Base-by-base conservation (phyloP, 2,329 filamentous ascomycete genomes). In the Exophiala oligosperma region DNA sequence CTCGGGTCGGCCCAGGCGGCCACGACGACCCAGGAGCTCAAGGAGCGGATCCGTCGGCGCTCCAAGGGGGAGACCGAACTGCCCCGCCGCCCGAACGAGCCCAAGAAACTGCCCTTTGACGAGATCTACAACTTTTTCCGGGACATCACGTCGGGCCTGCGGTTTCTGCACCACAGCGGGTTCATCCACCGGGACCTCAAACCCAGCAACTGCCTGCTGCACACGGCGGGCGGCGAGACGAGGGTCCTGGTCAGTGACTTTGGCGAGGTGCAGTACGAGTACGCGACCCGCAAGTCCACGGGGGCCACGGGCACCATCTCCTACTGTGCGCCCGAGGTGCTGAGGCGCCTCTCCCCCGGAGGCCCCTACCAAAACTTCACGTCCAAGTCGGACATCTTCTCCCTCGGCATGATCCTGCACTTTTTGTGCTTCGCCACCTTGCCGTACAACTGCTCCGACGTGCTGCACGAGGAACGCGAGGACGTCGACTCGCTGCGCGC, bases 141-240 rank as follows among this genome's bases (percentile, higher is more conserved):
- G 69, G 94, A 99, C 70, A 93, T 99, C 61, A 94, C 93, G 0
- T 92, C 91, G 0, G 94, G 94, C 0, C 79, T 99, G 17, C 89
- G 91, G 46, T 93, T 97, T 70, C 81, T 99, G 0, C 94, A 99
- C 69, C 83, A 83, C 2, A 90, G 93, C 66, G 93, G 92, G 65
- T 99, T 97, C 72, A 95, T 99, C 28, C 94, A 99, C 70, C 87
- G 94, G 56, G 94, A 99, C 72, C 80, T 99, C 26, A 99, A 99
- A 72, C 94, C 94, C 1, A 94, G 89, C 71, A 99, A 99, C 68
- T 99, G 95, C 68, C 81, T 99, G 2, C 77, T 99, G 1, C 92
- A 97, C 69, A 83, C 83, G 32, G 89, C 87, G 60, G 88, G 87
- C 24, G 82, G 82, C 49, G 87, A 86, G 41, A 77, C 92, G 9